These are phyloP conservation scores for Micractinium conductrix DNA, from an alignment of 139 green algal genomes.

Conservation along the genomic window DNA sequence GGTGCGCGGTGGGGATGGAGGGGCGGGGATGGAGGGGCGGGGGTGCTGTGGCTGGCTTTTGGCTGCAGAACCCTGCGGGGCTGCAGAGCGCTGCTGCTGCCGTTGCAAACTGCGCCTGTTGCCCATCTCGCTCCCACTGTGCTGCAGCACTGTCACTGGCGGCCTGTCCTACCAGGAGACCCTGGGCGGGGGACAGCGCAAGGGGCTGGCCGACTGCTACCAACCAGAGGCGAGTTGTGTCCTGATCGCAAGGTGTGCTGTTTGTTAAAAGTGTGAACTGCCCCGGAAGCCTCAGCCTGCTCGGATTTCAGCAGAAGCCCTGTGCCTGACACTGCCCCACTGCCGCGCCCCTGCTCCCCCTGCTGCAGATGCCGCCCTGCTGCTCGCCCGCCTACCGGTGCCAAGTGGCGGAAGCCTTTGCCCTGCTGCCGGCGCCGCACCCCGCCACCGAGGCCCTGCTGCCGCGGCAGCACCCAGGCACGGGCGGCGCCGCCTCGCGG, in stretches of 20 bases:
- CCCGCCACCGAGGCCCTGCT: constrained; percentile 15
- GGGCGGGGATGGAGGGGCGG: too few species aligned
- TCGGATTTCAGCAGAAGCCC: too few species aligned
- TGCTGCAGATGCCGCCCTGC: constrained; percentile 42
- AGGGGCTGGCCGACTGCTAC: constrained; percentile 39
- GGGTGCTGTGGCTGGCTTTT: too few species aligned
- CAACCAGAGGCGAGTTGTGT: background rate
- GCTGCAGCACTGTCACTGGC: constrained; percentile 12
- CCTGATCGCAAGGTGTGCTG: background rate
- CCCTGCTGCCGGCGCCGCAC: constrained; percentile 13
- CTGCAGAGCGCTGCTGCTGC: too few species aligned
- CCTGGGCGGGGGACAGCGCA: constrained; percentile 32
- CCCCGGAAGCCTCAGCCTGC: background rate
- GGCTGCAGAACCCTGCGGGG: too few species aligned
- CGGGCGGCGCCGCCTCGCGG: background rate
- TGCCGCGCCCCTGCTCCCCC: background rate
- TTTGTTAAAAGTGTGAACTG: background rate
- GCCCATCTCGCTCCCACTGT: too few species aligned
- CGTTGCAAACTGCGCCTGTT: too few species aligned
- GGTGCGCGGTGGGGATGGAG: background rate
- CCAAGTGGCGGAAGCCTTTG: constrained; percentile 42
- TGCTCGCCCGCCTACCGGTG: constrained; percentile 37
- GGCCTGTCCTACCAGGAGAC: constrained; percentile 37
- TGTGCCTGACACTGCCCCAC: background rate
- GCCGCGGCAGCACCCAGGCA: constrained; percentile 19